Evolutionary conservation across 1,284 basidiomycete genomes (phyloP), one percentile per base, ranked within the genome.

Genomic region (Rhizoctonia solani): DNA sequence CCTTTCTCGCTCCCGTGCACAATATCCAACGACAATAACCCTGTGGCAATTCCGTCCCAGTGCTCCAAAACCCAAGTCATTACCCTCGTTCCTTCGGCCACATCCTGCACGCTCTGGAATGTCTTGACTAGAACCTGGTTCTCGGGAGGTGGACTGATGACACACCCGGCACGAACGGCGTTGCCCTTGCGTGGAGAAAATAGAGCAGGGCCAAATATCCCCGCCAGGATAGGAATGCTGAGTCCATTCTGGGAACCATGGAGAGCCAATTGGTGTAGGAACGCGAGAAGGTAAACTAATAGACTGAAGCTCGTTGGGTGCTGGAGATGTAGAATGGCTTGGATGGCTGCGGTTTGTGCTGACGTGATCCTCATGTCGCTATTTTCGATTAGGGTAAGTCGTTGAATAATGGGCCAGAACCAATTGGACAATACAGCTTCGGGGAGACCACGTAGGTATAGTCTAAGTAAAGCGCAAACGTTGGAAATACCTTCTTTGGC

Each of bases 361-460:
- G 4, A n/a, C n/a, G n/a, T n/a, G n/a, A n/a, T n/a, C n/a, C n/a
- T 34, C 5, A 27, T 16, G n/a, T 59, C 42, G 41, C n/a, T 39
- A 19, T 46, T 19, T 23, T 2, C 8, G 32, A 21, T 19, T 23
- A 8, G 29, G 32, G 46, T 34, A 32, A 39, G 14, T 50, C 41
- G 58, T 30, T 32, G 30, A 21, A 61, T 44, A n/a, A 47, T 23
- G 6, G 58, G 47, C 58, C 58, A 61, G 32, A 61, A 41, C 9
- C 46, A 14, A 23, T 29, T 9, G 19, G 58, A 61, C 5, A 61
- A 41, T 4, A 41, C n/a, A 1, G 58, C 42, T 39, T 61, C 58
- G 47, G 58, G 58, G 32, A 61, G 58, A 14, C 46, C 58, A 2
- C 58, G 58, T 11, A 61, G 46, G 47, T 61, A 61, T 5, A 61